phyloP scores from a whole-genome alignment of 257 asterid genomes.

The Anisodus acutangulus region DNA sequence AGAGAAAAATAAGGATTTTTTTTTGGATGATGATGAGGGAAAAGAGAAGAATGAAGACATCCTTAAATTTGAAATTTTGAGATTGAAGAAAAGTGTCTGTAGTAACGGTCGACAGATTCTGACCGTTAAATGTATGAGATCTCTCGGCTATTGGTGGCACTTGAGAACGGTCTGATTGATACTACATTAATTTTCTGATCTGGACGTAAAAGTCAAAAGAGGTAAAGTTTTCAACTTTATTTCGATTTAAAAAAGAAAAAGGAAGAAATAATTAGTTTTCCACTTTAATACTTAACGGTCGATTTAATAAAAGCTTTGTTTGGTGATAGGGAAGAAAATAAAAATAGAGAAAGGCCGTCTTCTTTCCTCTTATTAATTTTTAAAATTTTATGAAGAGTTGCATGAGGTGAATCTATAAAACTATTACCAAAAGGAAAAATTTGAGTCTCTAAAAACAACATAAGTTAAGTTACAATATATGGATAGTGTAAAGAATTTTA shows the following conservation, averaged over 20 bases:
- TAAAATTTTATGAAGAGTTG: not conserved
- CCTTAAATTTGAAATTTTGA: constrained; percentile 51
- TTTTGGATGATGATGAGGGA: not conserved
- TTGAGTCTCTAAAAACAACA: no score
- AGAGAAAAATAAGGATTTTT: not conserved
- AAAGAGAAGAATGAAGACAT: constrained; percentile 25
- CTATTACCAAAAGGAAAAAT: not conserved
- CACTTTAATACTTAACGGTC: constrained; percentile 54
- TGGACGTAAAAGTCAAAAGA: constrained; percentile 34
- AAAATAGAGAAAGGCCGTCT: no score
- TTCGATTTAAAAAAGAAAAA: constrained; percentile 37
- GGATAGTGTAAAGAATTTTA: no score
- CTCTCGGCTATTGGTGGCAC: constrained; percentile 43
- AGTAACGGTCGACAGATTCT: constrained; percentile 70
- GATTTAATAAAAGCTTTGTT: constrained; percentile 40
- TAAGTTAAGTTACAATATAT: no score
- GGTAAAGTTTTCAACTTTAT: not conserved
- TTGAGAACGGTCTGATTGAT: constrained; percentile 49
- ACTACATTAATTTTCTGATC: constrained; percentile 34
- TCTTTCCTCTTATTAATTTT: not conserved
- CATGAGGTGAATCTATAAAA: not conserved
- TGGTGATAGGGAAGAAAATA: not conserved
- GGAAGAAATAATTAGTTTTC: constrained; percentile 18
- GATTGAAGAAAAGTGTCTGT: constrained; percentile 37
- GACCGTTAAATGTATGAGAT: constrained; percentile 49